Percentiles rank a stretch among this genome's conserved stretches.
These are phyloP conservation scores for Cyclotella distinguenda DNA, from an alignment of 108 stramenopile species.

Conservation along the genomic window DNA sequence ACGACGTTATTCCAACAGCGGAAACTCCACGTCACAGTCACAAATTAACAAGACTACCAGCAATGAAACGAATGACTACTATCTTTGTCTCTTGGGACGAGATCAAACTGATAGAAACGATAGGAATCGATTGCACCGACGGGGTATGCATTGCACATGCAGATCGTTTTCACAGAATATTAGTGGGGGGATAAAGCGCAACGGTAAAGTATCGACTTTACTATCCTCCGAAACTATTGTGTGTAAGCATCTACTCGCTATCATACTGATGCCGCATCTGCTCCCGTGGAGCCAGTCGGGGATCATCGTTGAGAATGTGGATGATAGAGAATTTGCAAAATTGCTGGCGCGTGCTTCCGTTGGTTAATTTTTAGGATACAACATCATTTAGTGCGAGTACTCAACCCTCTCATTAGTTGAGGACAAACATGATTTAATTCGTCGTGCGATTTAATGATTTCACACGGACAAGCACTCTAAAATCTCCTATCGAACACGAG, in stretches of 20 bases:
- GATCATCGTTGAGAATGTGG: conserved; percentile 19
- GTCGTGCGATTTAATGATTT: too few species aligned
- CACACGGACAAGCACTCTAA: too few species aligned
- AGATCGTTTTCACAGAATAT: conserved; percentile 38
- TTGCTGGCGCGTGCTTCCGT: conserved; percentile 28
- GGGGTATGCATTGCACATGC: conserved; percentile 39
- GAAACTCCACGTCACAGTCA: neutral
- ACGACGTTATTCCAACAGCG: neutral
- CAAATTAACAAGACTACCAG: neutral
- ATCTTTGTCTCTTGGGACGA: conserved; percentile 35
- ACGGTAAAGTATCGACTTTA: neutral
- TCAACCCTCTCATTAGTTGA: too few species aligned
- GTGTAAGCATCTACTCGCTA: conserved; percentile 42
- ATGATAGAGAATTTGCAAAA: conserved; percentile 36
- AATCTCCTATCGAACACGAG: too few species aligned
- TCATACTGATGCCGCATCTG: conserved; percentile 44
- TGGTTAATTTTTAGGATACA: conserved; percentile 6
- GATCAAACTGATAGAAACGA: conserved; percentile 1
- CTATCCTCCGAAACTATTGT: neutral
- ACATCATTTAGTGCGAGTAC: too few species aligned
- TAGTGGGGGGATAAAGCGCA: neutral
- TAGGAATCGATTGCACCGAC: conserved; percentile 7
- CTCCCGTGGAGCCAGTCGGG: conserved; percentile 26
- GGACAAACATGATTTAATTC: too few species aligned
- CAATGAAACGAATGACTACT: conserved; percentile 11